Evolutionary conservation across 164 flowering plant species (phyloP).

Genomic region (Amborella trichopoda): DNA sequence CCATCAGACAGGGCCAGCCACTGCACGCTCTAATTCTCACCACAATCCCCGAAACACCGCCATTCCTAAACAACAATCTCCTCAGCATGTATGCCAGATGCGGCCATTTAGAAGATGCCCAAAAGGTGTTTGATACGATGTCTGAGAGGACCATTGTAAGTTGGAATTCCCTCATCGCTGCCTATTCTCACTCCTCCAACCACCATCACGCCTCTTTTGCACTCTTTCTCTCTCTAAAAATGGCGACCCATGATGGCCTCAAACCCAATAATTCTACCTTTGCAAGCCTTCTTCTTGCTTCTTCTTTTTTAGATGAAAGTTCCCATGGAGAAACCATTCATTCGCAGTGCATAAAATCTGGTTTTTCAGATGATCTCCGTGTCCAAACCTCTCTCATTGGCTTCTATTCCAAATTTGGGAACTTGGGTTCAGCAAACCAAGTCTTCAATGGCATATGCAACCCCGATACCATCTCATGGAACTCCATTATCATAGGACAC

Average conservation of each 20-base stretch:
- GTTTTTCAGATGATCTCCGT: slow-evolving; percentile 29
- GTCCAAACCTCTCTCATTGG: slow-evolving; percentile 66
- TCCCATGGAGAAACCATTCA: slow-evolving; percentile 38
- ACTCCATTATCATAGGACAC: slow-evolving; percentile 42
- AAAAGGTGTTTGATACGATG: slow-evolving; percentile 61
- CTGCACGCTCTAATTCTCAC: slow-evolving; percentile 66
- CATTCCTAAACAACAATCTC: slow-evolving; percentile 60
- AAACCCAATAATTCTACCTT: slow-evolving; percentile 49
- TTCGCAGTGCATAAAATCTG: slow-evolving; percentile 34
- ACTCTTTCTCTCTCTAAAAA: slow-evolving; percentile 19
- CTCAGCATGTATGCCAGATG: slow-evolving; percentile 61
- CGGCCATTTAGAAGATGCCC: slow-evolving; percentile 38
- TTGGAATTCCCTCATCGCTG: slow-evolving; percentile 60
- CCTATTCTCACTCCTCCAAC: slow-evolving; percentile 34
- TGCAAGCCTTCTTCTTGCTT: slow-evolving; percentile 58
- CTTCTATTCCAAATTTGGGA: slow-evolving; percentile 56
- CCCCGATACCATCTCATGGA: slow-evolving; percentile 67
- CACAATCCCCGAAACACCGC: slow-evolving; percentile 7
- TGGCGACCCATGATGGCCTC: slow-evolving; percentile 26
- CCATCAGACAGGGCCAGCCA: slow-evolving; percentile 47
- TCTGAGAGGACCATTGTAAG: slow-evolving; percentile 58
- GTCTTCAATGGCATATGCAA: slow-evolving; percentile 25
- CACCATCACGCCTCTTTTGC: slow-evolving; percentile 17
- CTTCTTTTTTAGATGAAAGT: slow-evolving; percentile 21
- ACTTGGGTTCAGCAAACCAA: slow-evolving; percentile 32